Base-by-base conservation (phyloP, 2,329 filamentous ascomycete genomes). In the Pochonia chlamydosporia region DNA sequence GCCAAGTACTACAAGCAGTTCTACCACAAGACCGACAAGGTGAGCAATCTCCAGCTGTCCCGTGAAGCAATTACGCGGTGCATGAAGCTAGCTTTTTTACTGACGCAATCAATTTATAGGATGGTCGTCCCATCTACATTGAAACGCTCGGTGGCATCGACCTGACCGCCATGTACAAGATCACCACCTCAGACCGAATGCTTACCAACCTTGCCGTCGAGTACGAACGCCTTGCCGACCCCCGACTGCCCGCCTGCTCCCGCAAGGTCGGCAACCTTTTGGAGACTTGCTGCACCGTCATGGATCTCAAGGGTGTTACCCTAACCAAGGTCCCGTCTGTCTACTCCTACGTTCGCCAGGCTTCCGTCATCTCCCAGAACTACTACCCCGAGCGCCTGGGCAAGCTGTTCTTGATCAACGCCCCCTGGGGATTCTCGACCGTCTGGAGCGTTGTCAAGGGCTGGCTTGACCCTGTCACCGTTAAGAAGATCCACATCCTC, bases 371-470 rank as follows among this genome's bases (percentile, higher is more conserved):
- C 71, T 95, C 89, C 55, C 93, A 97, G 73, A 96, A 97, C 80
- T 95, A 97, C 82, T 99, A 99, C 74, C 93, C 93, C 7, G 93
- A 99, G 78, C 88, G 93, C 50, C 78, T 99, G 50, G 93, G 93
- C 62, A 91, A 90, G 71, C 79, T 99, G 64, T 99, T 96, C 78
- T 74, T 99, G 59, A 96, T 99, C 82, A 99, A 99, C 72, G 89
- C 92, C 3, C 90, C 90, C 18, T 97, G 91, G 91, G 91, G 91
- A 23, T 97, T 97, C 78, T 85, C 85, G 52, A 79, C 79, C 57
- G 87, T 90, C 53, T 99, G 93, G 79, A 78, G 73, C 64, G 78
- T 95, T 49, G 81, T 97, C 69, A 96, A 95, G 79, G 83, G 84
- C 56, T 97, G 93, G 82, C 79, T 99, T 60, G 93, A 99, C 72